These are phyloP conservation scores for Dentipellis fragilis DNA, from an alignment of 768 basidiomycete species.

Conservation along the genomic window DNA sequence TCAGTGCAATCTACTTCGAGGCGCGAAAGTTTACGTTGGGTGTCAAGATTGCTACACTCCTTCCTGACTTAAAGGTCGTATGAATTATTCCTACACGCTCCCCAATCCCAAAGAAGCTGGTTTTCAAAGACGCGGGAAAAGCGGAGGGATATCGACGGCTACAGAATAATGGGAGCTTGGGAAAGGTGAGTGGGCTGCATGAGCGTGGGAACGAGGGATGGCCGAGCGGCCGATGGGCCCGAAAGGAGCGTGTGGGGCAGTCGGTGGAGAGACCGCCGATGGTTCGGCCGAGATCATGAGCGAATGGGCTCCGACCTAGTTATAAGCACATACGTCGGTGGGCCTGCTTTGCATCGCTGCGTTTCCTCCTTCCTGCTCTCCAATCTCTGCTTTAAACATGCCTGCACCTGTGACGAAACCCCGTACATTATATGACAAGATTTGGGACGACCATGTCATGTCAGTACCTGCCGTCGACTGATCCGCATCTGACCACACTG, in stretches of 20 bases:
- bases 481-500: background rate
- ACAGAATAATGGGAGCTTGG: no score
- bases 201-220: background rate
- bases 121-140: no score
- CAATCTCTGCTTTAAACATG: constrained; percentile 25
- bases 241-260: background rate
- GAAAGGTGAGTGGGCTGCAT: no score
- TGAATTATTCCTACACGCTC: no score
- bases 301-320: background rate
- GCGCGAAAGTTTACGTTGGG: no score
- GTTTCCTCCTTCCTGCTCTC: background rate
- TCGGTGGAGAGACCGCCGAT: background rate
- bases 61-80: no score
- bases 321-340: background rate
- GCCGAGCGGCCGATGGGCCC: background rate
- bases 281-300: background rate
- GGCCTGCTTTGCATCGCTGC: background rate
- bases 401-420: constrained; percentile 49
- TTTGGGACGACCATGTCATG: constrained; percentile 96
- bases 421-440: constrained; percentile 94
- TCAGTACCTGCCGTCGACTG: constrained; percentile 24
- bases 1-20: no score
- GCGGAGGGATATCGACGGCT: no score
- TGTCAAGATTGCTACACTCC: no score
- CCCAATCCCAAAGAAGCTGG: no score